Conservation (phyloP, 2,329 filamentous ascomycete genomes). For the Anthostomella pinea region DNA sequence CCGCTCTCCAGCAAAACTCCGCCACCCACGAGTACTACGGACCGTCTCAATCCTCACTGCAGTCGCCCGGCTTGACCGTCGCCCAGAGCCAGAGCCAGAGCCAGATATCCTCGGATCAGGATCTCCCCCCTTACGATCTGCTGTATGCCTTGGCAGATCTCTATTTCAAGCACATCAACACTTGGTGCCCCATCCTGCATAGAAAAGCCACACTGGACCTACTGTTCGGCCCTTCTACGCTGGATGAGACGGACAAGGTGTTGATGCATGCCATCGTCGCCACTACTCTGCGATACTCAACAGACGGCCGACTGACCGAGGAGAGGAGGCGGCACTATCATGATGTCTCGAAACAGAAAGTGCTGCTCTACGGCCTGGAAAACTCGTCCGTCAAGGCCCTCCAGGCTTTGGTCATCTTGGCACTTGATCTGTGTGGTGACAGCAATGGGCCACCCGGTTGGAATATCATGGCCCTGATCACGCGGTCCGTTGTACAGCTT, state of each 20-base stretch:
- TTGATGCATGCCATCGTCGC: constrained; percentile 86
- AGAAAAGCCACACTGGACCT: constrained; percentile 77
- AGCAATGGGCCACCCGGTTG: constrained; percentile 89
- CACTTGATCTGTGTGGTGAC: constrained; percentile 78
- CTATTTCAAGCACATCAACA: constrained; percentile 78
- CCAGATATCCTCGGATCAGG: constrained; percentile 55
- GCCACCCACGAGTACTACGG: constrained; percentile 51
- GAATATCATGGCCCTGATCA: constrained; percentile 88
- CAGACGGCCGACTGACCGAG: constrained; percentile 69
- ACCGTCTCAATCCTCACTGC: constrained; percentile 45
- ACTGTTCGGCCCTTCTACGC: constrained; percentile 71
- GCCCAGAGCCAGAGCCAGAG: constrained; percentile 45
- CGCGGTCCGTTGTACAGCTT: constrained; percentile 82
- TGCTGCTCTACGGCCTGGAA: constrained; percentile 82
- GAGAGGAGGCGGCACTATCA: constrained; percentile 74
- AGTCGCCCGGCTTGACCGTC: constrained; percentile 57
- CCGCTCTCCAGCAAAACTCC: constrained; percentile 37
- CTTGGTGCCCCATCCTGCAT: constrained; percentile 89
- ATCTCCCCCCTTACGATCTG: constrained; percentile 72
- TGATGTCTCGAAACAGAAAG: constrained; percentile 77
- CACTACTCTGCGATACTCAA: constrained; percentile 81
- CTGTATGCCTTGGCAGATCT: constrained; percentile 71
- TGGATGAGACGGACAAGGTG: constrained; percentile 79
- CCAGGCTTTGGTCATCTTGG: constrained; percentile 83
- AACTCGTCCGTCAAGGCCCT: constrained; percentile 86